Evolutionary conservation across 192 early-diverging fungal genomes (phyloP), one percentile per base, ranked within the genome.

Genomic region (Blastocladiella britannica): DNA sequence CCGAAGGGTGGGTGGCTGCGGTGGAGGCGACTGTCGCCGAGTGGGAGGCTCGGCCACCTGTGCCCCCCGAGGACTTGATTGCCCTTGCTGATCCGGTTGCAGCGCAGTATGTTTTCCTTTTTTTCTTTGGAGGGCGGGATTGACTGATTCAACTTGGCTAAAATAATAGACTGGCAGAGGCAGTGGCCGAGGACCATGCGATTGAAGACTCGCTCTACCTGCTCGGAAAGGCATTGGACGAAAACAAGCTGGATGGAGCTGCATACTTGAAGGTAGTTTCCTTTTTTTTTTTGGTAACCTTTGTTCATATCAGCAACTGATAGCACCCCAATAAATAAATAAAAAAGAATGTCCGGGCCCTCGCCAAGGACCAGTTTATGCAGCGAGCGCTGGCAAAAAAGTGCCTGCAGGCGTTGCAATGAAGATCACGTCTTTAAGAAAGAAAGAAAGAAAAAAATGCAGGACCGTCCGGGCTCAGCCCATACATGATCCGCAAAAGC

Each of bases 341-440:
- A 15, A 24, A 4, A 26, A 31, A 89, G 76, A 75, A 77, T 58
- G 79, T 86, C 27, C 77, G 91, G 5, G 78, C 73, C 31, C 70
- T 95, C 22, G 82, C 88, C 0, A 70, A 86, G 56, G 88, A 92
- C 55, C 87, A 91, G 64, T 95, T 92, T 61, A 77, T 90, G 81
- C 85, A 87, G 37, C 75, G 87, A 43, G 88, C 84, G 0, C 65
- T 86, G 55, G 76, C 79, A 6, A 69, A 81, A 31, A 88, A 86
- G 65, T 47, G 37, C 37, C 15, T 20, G 4, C 12, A 47, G 37
- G 37, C 37, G 15, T 47, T 47, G 37, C n/a, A 9, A 47, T 9
- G 37, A 47, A 20, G n/a, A 47, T 47, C 12, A 9, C 12, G 15
- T 9, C 37, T 47, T 47, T 47, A n/a, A n/a, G n/a, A n/a, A n/a